Percentiles rank a stretch among this genome's conserved stretches.
Evolutionary conservation across 495 filamentous ascomycete genomes (phyloP).

Genomic region (Aspergillus haitiensis): DNA sequence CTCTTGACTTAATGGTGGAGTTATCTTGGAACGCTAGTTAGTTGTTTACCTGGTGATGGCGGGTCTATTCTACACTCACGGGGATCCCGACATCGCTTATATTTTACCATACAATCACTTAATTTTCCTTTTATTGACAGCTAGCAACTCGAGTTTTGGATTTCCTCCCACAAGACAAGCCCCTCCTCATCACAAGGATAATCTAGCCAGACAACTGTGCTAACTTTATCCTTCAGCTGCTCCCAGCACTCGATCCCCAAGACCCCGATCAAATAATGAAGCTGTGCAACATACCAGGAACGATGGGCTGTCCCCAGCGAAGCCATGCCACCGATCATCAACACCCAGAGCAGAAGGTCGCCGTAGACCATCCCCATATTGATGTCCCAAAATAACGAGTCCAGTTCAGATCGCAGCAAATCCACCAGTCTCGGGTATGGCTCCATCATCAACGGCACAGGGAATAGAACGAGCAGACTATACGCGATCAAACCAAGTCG

Average conservation of each 20-base stretch:
- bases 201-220: not conserved
- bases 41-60: too few species aligned
- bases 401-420: constrained; percentile 1
- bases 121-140: too few species aligned
- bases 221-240: constrained; percentile 1
- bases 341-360: constrained; percentile 5
- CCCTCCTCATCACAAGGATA: constrained; percentile 5
- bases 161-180: not conserved
- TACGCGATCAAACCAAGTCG: constrained; percentile 5
- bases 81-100: too few species aligned
- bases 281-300: not conserved
- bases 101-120: too few species aligned
- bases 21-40: too few species aligned
- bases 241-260: constrained; percentile 2
- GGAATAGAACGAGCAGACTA: constrained; percentile 4
- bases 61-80: too few species aligned
- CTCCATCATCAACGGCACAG: not conserved
- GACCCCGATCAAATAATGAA: not conserved
- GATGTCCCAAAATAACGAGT: not conserved
- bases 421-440: constrained; percentile 1
- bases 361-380: constrained; percentile 4
- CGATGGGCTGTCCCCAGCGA: not conserved
- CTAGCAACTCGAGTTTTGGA: not conserved
- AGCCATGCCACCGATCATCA: constrained; percentile 7
- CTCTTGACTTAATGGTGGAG: too few species aligned